Conservation (phyloP, 495 filamentous ascomycete species). For the Amphirosellinia nigrospora region DNA sequence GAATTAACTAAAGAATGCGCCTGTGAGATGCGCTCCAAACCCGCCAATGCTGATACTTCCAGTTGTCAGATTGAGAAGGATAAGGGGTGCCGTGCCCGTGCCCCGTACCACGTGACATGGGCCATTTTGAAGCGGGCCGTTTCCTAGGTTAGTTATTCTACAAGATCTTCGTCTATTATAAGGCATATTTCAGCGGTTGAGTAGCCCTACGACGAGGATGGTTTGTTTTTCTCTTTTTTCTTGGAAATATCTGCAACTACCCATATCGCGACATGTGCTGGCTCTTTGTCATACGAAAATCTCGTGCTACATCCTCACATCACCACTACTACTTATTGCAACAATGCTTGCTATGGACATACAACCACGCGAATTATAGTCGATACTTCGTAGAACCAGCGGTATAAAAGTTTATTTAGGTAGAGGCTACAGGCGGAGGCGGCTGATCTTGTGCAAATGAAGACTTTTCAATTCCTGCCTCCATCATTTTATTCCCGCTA, state of each 20-base stretch:
- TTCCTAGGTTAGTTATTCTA: too few species aligned
- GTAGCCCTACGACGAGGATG: background rate
- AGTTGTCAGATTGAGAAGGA: conserved; percentile 18
- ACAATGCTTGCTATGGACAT: background rate
- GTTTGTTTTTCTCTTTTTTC: too few species aligned
- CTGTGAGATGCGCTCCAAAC: conserved; percentile 5
- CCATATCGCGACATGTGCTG: background rate
- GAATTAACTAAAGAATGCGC: conserved; percentile 15
- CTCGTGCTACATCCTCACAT: background rate
- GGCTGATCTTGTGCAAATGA: conserved; percentile 60
- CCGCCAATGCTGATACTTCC: conserved; percentile 17
- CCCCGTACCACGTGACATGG: conserved; percentile 21
- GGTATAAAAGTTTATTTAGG: conserved; percentile 14
- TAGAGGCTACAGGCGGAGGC: conserved; percentile 14
- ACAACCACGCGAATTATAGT: background rate
- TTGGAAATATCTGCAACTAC: background rate
- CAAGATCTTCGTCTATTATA: background rate
- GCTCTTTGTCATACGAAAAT: background rate
- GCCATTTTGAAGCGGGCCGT: background rate
- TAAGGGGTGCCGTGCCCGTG: conserved; percentile 15
- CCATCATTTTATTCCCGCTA: conserved; percentile 89
- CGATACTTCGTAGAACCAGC: background rate
- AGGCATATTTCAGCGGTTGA: background rate
- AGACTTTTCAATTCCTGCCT: conserved; percentile 77
- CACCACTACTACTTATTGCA: too few species aligned